Conservation (phyloP, 768 basidiomycete species). For the Leccinum variicolor region DNA sequence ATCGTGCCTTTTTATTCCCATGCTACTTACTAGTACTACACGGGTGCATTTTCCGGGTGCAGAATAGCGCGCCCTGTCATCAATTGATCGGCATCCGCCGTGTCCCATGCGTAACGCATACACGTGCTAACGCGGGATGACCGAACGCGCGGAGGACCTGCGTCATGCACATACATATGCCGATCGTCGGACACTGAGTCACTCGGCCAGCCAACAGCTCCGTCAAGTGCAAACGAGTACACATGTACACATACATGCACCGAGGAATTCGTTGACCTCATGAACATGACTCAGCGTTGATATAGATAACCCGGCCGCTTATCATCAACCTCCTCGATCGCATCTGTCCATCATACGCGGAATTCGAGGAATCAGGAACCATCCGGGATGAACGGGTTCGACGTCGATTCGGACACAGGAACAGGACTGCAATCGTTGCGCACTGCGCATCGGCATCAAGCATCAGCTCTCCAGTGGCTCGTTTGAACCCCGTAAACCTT, state of each 20-base stretch:
- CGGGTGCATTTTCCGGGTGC: not conserved
- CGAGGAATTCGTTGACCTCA: not conserved
- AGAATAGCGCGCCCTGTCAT: not conserved
- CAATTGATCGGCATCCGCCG: not conserved
- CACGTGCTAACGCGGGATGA: not conserved
- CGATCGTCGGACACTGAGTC: not conserved
- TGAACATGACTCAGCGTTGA: not conserved
- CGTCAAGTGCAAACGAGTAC: not conserved
- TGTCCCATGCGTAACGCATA: not conserved
- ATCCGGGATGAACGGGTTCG: not conserved
- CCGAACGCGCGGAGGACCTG: not conserved
- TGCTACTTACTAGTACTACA: too few species aligned
- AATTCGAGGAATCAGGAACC: not conserved
- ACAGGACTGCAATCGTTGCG: not conserved
- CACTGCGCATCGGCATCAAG: not conserved
- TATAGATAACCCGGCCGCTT: not conserved
- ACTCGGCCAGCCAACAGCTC: not conserved
- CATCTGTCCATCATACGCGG: not conserved
- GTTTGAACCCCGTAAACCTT: not conserved
- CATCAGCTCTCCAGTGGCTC: not conserved
- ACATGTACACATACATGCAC: not conserved
- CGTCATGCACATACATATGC: not conserved
- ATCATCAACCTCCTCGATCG: not conserved
- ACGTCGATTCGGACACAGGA: not conserved
- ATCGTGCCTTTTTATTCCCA: not conserved